Conservation (phyloP, 2,329 filamentous ascomycete species). For the Trichoderma breve region DNA sequence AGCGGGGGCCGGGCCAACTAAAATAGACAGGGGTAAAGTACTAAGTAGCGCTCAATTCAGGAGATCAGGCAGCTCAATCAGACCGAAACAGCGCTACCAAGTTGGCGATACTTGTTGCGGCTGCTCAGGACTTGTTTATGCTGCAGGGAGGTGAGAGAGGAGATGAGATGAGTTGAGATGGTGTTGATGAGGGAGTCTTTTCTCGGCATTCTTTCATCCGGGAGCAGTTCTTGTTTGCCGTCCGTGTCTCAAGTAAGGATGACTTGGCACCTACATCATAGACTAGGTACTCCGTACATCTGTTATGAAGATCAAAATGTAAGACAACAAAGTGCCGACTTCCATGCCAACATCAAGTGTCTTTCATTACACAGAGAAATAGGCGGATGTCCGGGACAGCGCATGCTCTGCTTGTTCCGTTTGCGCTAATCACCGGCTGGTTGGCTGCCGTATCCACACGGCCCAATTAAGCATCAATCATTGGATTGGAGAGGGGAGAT, state of each 20-base stretch:
- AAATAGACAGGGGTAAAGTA: slow-evolving; percentile 3
- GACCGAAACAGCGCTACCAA: neutral
- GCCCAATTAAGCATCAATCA: neutral
- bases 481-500: neutral
- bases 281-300: neutral
- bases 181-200: neutral
- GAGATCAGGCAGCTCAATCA: neutral
- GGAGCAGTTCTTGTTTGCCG: neutral
- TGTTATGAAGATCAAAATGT: neutral
- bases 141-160: neutral
- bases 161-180: neutral
- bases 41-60: neutral
- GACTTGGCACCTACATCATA: no score
- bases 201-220: neutral
- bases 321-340: neutral
- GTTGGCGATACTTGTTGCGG: neutral
- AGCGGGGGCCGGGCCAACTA: neutral
- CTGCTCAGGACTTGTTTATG: neutral
- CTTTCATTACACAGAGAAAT: neutral
- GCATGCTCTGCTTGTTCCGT: neutral
- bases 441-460: slow-evolving; percentile 1
- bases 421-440: neutral
- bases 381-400: neutral
- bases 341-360: neutral
- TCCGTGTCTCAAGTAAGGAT: neutral